Conservation (phyloP, 495 filamentous ascomycete species). For the Echria macrotheca region DNA sequence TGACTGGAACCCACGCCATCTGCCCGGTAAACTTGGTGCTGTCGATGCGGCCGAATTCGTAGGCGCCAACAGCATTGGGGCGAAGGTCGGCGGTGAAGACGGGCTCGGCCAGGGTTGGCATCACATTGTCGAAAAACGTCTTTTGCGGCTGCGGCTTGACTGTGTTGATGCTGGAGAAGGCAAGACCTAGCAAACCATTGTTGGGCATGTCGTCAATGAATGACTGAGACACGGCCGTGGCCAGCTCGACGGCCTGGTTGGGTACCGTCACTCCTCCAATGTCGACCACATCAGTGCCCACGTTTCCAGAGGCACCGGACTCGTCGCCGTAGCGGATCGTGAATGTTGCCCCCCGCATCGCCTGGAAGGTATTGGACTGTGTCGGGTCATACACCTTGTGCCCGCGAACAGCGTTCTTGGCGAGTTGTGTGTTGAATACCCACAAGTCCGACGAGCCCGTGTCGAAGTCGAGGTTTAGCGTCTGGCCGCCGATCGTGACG, state of each 20-base stretch:
- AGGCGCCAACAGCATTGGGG: conserved; percentile 55
- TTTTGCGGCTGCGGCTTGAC: conserved; percentile 60
- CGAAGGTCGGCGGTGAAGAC: conserved; percentile 70
- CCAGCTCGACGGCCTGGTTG: conserved; percentile 66
- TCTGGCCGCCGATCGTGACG: conserved; percentile 68
- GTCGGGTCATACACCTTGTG: conserved; percentile 60
- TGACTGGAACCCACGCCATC: conserved; percentile 59
- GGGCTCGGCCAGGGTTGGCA: conserved; percentile 55
- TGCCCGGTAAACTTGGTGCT: conserved; percentile 56
- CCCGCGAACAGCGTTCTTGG: conserved; percentile 34
- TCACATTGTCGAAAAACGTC: conserved; percentile 80
- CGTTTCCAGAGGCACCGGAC: conserved; percentile 57
- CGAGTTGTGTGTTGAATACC: conserved; percentile 68
- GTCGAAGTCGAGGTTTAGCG: conserved; percentile 72
- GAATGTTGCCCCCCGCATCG: conserved; percentile 46
- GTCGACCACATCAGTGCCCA: conserved; percentile 67
- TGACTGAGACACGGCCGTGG: conserved; percentile 54
- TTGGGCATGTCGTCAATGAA: conserved; percentile 58
- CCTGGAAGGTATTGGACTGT: conserved; percentile 50
- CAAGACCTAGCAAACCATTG: conserved; percentile 75
- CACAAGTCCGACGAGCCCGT: conserved; percentile 81
- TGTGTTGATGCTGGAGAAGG: conserved; percentile 69
- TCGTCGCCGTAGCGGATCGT: conserved; percentile 71
- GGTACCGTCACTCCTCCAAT: conserved; percentile 66
- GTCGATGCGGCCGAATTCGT: conserved; percentile 75